A percentile compares a stretch with the other conserved stretches of the same genome.
These are phyloP conservation scores for Theileria equi DNA, from an alignment of 169 alveolate species.

Conservation along the genomic window DNA sequence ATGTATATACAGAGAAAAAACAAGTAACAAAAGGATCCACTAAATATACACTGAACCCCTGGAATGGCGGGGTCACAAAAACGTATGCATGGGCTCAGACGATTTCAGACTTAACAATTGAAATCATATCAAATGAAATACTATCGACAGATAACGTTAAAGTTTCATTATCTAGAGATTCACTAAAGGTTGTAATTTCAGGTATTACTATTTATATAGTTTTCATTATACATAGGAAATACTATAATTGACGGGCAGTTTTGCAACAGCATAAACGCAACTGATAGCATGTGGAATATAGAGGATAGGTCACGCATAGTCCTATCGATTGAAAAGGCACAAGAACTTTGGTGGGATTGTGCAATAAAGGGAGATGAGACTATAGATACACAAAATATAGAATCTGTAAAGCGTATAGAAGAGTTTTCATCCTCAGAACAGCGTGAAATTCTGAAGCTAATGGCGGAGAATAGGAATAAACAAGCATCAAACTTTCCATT, in stretches of 20 bases:
- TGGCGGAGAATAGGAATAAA: conserved; percentile 62
- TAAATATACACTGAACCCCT: conserved; percentile 36
- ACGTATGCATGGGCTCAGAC: conserved; percentile 74
- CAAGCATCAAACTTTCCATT: too few species aligned
- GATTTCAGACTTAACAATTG: conserved; percentile 67
- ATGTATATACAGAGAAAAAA: background rate
- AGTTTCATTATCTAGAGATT: conserved; percentile 3
- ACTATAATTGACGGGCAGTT: conserved; percentile 19
- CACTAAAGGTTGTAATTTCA: background rate
- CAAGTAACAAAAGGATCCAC: background rate
- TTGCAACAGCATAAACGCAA: conserved; percentile 43
- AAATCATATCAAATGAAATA: conserved; percentile 23
- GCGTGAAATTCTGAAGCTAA: conserved; percentile 65
- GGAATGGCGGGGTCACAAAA: conserved; percentile 74
- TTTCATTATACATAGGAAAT: conserved; percentile 11
- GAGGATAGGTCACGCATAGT: conserved; percentile 69
- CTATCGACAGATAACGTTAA: conserved; percentile 22
- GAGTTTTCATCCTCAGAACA: conserved; percentile 74
- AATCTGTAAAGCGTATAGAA: conserved; percentile 69
- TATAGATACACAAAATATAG: conserved; percentile 73
- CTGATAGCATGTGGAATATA: conserved; percentile 71
- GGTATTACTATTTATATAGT: background rate
- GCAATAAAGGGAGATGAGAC: conserved; percentile 74
- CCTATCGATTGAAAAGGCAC: conserved; percentile 67
- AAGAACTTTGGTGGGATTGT: conserved; percentile 78